Base-by-base conservation (phyloP, 1,139 yeast genomes). In the Candida sp. region DNA sequence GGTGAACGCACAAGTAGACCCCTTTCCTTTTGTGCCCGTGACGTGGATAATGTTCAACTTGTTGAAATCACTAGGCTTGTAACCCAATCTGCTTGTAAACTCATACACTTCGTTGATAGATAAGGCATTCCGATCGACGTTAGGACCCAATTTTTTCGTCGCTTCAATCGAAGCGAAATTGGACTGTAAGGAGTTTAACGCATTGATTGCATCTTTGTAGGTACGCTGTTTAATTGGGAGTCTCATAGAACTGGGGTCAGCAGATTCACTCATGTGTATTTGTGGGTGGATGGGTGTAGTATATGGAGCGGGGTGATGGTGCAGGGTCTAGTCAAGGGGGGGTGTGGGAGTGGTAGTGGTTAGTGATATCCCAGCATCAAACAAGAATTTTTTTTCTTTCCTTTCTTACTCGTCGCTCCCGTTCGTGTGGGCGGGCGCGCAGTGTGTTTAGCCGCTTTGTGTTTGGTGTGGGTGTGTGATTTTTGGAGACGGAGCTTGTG, bases 11-110 rank as follows among this genome's bases (percentile, higher is more conserved):
- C 98, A 94, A 0, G 98, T 93, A 1, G 98, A 92, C 1, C 99
- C 99, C 71, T 96, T 96, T 9, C 99, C 99, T 68, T 96, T 96
- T 1, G 99, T 96, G 27, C 99, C 99, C 0, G 99, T 93, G 34
- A 96, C 88, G 64, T 96, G 99, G 45, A 96, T 81, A 4, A 92
- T 80, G 60, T 93, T 92, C 62, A 96, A 70, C 53, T 71, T 78
- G 68, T 92, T 84, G 63, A 90, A 85, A 56, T 88, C 96, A 3
- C 69, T 59, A 1, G 86, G 80, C n/a, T 73, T 65, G 68, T 93
- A 92, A 0, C 98, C 99, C 47, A 91, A 80, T 60, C 98, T 77
- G 51, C 94, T 76, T n/a, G 89, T 82, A 87, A 94, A 96, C 66
- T 93, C 98, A 48, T 84, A 76, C 86, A 94, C 96, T 65, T 94